Evolutionary conservation across 257 asterid genomes (phyloP), one percentile per base, ranked within the genome.

Genomic region (Asclepias syriaca): DNA sequence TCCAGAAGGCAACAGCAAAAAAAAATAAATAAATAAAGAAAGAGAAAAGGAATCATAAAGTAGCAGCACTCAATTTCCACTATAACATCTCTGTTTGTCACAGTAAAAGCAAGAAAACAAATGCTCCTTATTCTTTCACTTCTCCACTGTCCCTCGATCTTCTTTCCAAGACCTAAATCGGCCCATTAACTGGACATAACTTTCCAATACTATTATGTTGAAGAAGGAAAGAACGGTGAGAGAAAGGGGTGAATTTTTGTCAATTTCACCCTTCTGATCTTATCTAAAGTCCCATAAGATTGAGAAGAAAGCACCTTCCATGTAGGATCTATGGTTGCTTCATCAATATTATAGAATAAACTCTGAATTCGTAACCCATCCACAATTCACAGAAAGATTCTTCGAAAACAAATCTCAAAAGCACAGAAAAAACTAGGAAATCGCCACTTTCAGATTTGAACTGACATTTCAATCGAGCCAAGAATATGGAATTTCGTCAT

Each of bases 31-130:
- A n/a, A n/a, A n/a, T n/a, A n/a, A 71, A 75, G 76, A 40, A 48
- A 74, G 51, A 77, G 39, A 74, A 83, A 75, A 57, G 57, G 65
- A 83, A 74, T 69, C 70, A 79, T 75, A 79, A 80, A 84, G 85
- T 74, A 77, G 81, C 73, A 75, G 81, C 81, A 81, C 82, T 83
- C 69, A 75, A 81, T 68, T 77, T 77, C 87, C 85, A 83, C 85
- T 77, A 77, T 65, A 74, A 81, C 78, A 40, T 37, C 48, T 46
- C 74, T 70, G 67, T 71, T 74, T 69, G 70, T 45, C 15, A 63
- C 73, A 70, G 69, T 37, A 66, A 72, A 66, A 74, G 64, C 73
- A 64, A 71, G 68, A 66, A 65, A 55, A 56, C 27, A 55, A 6
- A 45, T 45, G 59, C 69, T 69, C 56, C 37, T 43, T 57, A 21